Percentiles rank a stretch among this genome's conserved stretches.
phyloP scores from a whole-genome alignment of 768 basidiomycete genomes.

The Suillus bovinus region DNA sequence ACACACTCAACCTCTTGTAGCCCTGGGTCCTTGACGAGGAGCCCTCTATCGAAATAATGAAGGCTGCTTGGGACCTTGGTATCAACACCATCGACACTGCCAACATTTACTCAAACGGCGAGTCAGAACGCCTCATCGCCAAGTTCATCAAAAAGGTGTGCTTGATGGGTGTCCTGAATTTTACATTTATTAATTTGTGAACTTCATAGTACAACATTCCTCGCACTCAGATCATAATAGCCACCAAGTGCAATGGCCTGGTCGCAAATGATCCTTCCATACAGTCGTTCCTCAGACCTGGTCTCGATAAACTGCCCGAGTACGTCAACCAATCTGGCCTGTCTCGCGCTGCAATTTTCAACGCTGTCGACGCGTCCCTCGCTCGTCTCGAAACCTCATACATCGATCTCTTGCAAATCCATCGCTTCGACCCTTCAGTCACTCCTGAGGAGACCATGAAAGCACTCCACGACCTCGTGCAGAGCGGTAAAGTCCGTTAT shows the following conservation, averaged over 20 bases:
- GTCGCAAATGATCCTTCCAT: conserved; percentile 14
- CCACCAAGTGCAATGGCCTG: conserved; percentile 27
- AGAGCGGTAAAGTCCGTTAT: conserved; percentile 50
- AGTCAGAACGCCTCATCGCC: conserved; percentile 38
- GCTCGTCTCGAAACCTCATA: conserved; percentile 37
- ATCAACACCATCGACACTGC: conserved; percentile 43
- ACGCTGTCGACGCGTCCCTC: conserved; percentile 38
- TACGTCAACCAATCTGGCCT: conserved; percentile 36
- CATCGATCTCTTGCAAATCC: conserved; percentile 46
- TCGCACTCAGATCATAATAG: conserved; percentile 32
- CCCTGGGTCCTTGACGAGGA: conserved; percentile 31
- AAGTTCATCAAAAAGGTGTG: conserved; percentile 38
- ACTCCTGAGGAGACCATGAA: conserved; percentile 50
- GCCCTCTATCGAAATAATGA: conserved; percentile 34
- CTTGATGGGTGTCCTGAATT: not conserved
- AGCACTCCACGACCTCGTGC: conserved; percentile 49
- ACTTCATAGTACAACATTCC: conserved; percentile 30
- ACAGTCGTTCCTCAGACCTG: not conserved
- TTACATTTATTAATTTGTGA: not conserved
- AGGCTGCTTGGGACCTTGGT: conserved; percentile 41
- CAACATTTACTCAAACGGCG: conserved; percentile 38
- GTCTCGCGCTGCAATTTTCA: conserved; percentile 39
- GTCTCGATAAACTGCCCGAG: conserved; percentile 10
- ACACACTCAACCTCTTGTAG: not conserved
- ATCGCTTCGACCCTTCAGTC: conserved; percentile 38